Evolutionary conservation across 768 basidiomycete genomes (phyloP).

Genomic region (Mycena indigotica): DNA sequence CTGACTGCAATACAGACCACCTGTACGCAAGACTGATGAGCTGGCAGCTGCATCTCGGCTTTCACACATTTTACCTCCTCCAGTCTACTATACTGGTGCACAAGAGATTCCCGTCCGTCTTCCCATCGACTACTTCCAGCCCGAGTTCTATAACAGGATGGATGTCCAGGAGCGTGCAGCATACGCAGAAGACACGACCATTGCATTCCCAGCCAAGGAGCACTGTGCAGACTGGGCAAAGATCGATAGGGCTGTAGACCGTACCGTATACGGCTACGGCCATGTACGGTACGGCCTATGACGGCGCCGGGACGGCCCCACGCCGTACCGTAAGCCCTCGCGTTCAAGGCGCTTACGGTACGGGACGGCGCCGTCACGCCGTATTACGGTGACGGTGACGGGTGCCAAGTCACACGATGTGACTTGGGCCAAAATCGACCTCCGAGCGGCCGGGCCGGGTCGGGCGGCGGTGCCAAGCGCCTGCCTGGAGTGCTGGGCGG

Average conservation of each 20-base stretch:
- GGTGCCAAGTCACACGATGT: too few relatives aligned
- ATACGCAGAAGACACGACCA: background rate
- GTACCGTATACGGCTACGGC: too few relatives aligned
- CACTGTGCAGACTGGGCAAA: background rate
- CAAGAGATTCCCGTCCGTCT: background rate
- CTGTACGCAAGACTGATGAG: background rate
- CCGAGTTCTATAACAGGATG: background rate
- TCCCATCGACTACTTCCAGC: background rate
- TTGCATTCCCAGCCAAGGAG: background rate
- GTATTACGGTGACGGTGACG: too few relatives aligned
- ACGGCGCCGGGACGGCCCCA: too few relatives aligned
- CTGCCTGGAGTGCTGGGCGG: too few relatives aligned
- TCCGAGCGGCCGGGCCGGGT: too few relatives aligned
- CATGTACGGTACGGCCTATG: too few relatives aligned
- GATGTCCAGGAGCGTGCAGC: background rate
- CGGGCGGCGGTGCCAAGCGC: too few relatives aligned
- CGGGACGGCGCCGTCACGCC: too few relatives aligned
- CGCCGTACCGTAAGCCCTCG: too few relatives aligned
- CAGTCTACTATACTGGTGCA: background rate
- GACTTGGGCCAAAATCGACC: too few relatives aligned
- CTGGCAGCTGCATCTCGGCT: background rate
- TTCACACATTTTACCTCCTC: background rate
- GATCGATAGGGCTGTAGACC: background rate
- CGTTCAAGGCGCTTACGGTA: too few relatives aligned
- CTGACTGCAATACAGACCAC: background rate